Evolutionary conservation across 495 filamentous ascomycete species (phyloP).

Genomic region (Penicillium alfredii): DNA sequence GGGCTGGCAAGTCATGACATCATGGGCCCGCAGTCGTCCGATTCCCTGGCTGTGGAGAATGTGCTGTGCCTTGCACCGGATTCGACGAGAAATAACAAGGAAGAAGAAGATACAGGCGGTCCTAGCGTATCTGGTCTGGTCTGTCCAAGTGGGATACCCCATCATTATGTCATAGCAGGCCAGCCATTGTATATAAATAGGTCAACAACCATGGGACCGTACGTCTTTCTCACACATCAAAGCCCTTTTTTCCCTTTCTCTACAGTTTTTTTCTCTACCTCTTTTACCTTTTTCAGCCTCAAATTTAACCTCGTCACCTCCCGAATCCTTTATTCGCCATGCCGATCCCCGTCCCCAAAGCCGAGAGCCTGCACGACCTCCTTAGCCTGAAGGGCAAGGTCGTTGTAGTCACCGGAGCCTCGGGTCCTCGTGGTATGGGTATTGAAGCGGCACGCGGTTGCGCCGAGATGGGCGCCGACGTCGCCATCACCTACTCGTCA

Average conservation of each 20-base stretch:
- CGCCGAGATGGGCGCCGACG: constrained; percentile 65
- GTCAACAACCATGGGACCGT: too few relatives aligned
- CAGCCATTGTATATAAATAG: too few relatives aligned
- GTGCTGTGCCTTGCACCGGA: not conserved
- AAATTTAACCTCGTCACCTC: not conserved
- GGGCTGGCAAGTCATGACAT: constrained; percentile 1
- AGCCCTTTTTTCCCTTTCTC: too few relatives aligned
- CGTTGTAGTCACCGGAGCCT: constrained; percentile 65
- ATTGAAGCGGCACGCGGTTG: constrained; percentile 68
- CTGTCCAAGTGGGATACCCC: too few relatives aligned
- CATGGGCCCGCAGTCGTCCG: constrained; percentile 1
- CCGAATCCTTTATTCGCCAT: constrained; percentile 12
- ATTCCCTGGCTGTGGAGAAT: not conserved
- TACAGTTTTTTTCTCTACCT: not conserved
- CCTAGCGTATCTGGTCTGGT: too few relatives aligned
- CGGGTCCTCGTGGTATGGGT: constrained; percentile 63
- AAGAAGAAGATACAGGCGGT: too few relatives aligned
- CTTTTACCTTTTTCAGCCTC: not conserved
- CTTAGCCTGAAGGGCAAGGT: constrained; percentile 70
- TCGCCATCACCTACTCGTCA: constrained; percentile 63
- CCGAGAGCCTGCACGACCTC: constrained; percentile 55
- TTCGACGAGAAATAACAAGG: too few relatives aligned
- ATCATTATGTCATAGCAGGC: too few relatives aligned
- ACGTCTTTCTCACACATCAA: too few relatives aligned
- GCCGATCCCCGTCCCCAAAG: constrained; percentile 53